phyloP scores from a whole-genome alignment of 1,284 basidiomycete species.

The Trichosporon sp. region DNA sequence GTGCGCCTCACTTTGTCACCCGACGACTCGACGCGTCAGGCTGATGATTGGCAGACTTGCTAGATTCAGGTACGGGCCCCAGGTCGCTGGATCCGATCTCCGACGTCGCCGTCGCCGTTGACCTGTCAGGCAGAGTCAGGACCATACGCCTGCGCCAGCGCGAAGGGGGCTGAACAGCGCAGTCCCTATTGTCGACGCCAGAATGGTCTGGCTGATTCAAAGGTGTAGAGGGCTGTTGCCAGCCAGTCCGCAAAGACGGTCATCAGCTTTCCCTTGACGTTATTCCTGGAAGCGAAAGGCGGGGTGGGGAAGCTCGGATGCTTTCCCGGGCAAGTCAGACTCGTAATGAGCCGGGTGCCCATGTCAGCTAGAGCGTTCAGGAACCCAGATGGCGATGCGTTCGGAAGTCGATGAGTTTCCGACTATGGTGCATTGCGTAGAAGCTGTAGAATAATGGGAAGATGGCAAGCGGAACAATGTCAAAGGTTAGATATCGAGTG shows the following conservation, averaged over 20 bases:
- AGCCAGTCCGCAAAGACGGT: neutral
- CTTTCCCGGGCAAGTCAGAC: neutral
- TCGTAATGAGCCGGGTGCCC: neutral
- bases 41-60: neutral
- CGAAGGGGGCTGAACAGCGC: neutral
- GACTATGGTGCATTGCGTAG: neutral
- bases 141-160: neutral
- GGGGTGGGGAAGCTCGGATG: constrained; percentile 10
- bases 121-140: neutral
- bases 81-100: constrained; percentile 11
- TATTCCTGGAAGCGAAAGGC: neutral
- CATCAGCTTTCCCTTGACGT: neutral
- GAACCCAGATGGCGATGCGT: too few relatives aligned
- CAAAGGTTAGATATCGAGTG: neutral
- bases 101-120: constrained; percentile 4
- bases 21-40: neutral
- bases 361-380: neutral
- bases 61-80: neutral
- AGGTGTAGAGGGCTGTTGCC: neutral
- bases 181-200: neutral
- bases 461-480: neutral
- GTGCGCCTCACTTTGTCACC: neutral
- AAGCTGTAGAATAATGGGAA: neutral
- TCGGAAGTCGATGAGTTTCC: neutral
- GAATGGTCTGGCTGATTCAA: neutral